Evolutionary conservation across 305 asterid species (phyloP).

Genomic region (Andrographis paniculata): DNA sequence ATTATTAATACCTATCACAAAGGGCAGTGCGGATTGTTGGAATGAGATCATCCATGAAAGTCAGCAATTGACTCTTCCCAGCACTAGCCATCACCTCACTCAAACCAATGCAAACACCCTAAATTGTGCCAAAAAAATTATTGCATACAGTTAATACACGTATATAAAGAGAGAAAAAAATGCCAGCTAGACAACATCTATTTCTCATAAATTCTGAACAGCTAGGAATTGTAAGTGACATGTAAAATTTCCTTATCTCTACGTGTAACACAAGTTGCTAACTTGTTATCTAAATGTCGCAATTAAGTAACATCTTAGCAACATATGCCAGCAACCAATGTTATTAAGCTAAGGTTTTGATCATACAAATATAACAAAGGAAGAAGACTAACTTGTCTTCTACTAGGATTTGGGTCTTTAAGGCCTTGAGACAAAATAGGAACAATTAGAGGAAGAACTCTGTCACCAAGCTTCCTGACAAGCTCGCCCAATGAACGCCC

Average conservation of each 20-base stretch:
- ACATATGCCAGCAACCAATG: conserved; percentile 1
- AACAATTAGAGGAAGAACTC: conserved; percentile 93
- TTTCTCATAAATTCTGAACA: conserved; percentile 4
- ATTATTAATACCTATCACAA: conserved; percentile 70
- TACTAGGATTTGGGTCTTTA: conserved; percentile 64
- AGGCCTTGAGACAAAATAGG: conserved; percentile 93
- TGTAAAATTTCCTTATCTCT: not conserved
- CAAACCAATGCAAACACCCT: conserved; percentile 99
- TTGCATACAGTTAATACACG: not conserved
- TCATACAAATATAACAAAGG: conserved; percentile 11
- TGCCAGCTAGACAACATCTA: not conserved
- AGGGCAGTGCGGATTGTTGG: conserved; percentile 96
- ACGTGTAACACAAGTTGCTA: not conserved
- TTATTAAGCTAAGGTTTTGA: conserved; percentile 5
- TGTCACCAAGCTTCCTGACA: conserved; percentile 99
- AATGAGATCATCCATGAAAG: conserved; percentile 83
- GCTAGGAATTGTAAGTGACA: conserved; percentile 6
- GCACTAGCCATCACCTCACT: conserved; percentile 99
- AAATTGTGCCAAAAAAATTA: conserved; percentile 15
- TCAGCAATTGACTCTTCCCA: conserved; percentile 87
- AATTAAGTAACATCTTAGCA: not conserved
- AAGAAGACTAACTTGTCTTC: conserved; percentile 78
- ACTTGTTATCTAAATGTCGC: not conserved
- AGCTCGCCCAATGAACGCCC: conserved; percentile 97
- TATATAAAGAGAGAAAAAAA: no score